Evolutionary conservation across 2,329 filamentous ascomycete genomes (phyloP), one percentile per base, ranked within the genome.

Genomic region (Cercospora sesami): DNA sequence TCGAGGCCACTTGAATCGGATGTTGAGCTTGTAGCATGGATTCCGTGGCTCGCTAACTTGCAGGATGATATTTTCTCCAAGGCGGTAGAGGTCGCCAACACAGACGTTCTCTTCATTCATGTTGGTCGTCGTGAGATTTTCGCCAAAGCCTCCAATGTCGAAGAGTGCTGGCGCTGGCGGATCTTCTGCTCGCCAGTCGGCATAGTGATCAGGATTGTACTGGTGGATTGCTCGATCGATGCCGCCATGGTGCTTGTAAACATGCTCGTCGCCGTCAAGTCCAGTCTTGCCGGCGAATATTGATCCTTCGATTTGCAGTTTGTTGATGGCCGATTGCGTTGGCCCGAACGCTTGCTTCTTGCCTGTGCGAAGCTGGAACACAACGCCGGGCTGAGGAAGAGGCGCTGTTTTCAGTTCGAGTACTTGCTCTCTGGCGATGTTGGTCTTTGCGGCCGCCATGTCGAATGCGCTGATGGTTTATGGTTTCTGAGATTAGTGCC

Each of bases 11-110:
- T 68, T 23, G 75, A 90, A 89, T 2, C 87, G 85, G 72, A 88
- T 86, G 74, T 89, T 89, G 14, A 89, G 82, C 75, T 89, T 90
- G 80, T 86, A 89, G 79, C 87, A 89, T 4, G 87, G 87, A 75
- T 88, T 86, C 10, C 87, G 82, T 0, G 87, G 87, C 12, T 88
- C 78, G 71, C 83, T 86, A 45, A 89, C 84, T 72, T 89, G 84
- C 0, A 89, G 80, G 3, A 86, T 65, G 0, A 85, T 81, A 2
- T 81, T 79, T 6, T 81, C 76, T 0, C 83, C 72, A 8, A 89
- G 80, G 0, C 81, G 78, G 28, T 86, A 79, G 14, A 86, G 77
- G 71, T 90, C 87, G 48, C 87, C 87, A 63, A 89, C 86, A 78
- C 87, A 89, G 3, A 89, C 81, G 73, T 89, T 90, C 28, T 85